These are phyloP conservation scores for Eucalyptus cladocalyx DNA, from an alignment of 345 rosid species.

Conservation along the genomic window DNA sequence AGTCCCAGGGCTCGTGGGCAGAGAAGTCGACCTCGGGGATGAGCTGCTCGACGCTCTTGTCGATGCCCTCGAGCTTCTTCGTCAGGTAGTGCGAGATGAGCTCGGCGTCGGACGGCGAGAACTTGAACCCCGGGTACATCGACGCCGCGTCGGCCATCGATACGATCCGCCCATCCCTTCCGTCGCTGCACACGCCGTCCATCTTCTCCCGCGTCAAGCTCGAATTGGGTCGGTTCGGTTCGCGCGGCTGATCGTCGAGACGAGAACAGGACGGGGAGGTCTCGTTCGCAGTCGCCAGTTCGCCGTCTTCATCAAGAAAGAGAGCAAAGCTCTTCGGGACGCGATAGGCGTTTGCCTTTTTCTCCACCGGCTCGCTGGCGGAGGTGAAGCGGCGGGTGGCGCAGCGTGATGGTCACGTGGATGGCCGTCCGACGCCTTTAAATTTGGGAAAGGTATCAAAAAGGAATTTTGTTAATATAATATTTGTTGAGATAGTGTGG, in stretches of 20 bases:
- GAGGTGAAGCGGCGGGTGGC: not conserved
- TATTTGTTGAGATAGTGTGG: fast-evolving
- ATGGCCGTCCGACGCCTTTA: not conserved
- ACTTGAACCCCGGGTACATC: slow-evolving; percentile 67
- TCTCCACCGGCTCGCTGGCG: not conserved
- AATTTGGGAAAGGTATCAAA: not conserved
- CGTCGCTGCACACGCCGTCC: not conserved
- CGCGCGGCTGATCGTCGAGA: not conserved
- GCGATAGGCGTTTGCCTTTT: not conserved
- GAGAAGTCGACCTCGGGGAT: slow-evolving; percentile 58
- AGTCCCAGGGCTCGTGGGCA: slow-evolving; percentile 68
- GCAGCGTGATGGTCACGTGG: not conserved
- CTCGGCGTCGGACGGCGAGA: slow-evolving; percentile 62
- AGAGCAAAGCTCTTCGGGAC: not conserved
- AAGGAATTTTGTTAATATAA: too few species aligned
- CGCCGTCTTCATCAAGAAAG: not conserved
- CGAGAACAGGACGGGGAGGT: not conserved
- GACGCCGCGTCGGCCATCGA: slow-evolving; percentile 2
- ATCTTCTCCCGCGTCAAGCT: not conserved
- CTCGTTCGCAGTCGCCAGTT: not conserved
- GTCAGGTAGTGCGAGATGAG: slow-evolving; percentile 54
- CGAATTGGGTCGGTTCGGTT: not conserved
- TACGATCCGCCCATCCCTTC: not conserved
- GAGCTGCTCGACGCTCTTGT: slow-evolving; percentile 35
- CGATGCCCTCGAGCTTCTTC: slow-evolving; percentile 57